Evolutionary conservation across 1,284 basidiomycete species (phyloP), one percentile per base, ranked within the genome.

Genomic region (Ceratobasidium sp.): DNA sequence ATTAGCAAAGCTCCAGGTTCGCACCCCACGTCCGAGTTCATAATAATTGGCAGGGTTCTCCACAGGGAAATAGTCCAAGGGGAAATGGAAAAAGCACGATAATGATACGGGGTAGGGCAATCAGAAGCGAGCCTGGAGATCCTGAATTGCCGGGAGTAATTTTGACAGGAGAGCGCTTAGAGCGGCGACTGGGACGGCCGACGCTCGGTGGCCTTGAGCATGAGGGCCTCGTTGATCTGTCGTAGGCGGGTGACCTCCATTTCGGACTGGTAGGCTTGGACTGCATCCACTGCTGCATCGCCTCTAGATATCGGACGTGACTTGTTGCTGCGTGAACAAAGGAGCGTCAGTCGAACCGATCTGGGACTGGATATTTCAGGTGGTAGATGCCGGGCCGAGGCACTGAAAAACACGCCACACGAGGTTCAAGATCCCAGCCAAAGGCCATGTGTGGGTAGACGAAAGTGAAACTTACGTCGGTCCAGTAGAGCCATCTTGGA

Each of bases 171-270:
- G 57, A 23, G 61, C 23, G 57, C 46, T 56, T 48, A 75, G 48
- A 65, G 71, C 12, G 71, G 71, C n/a, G 71, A 65, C 48, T 65
- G 71, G 42, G 71, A 75, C 2, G 46, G 56, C n/a, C 90, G 87
- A 81, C 91, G 91, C 85, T 91, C 91, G 64, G 92, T 91, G 78
- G 91, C 92, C 84, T 91, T 90, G 84, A 94, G 90, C 92, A 94
- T 94, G 83, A 95, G 88, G 56, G 92, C 91, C 89, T 95, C 93
- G 85, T 94, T 94, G 82, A 95, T 91, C 87, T 88, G 87, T 85
- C 92, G 90, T 83, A 94, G 91, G 81, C 92, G 89, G 83, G 90
- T 87, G 80, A 93, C 92, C 86, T n/a, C n/a, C n/a, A n/a, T n/a
- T n/a, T n/a, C n/a, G n/a, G n/a, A n/a, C n/a, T n/a, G n/a, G n/a